Evolutionary conservation across 192 early-diverging fungal genomes (phyloP), one percentile per base, ranked within the genome.

Genomic region (Allomyces javanicus): DNA sequence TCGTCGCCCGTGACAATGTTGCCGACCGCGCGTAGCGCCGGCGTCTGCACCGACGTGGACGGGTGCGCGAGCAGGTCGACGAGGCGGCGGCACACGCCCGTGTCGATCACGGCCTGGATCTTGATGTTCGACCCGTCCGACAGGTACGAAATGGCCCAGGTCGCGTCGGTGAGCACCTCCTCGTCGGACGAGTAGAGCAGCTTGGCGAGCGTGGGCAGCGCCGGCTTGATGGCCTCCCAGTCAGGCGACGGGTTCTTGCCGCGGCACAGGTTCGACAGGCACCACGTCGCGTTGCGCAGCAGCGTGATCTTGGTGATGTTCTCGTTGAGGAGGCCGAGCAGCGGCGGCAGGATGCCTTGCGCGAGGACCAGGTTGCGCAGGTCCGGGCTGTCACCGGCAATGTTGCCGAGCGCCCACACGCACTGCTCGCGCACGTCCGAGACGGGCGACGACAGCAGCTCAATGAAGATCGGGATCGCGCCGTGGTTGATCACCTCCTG

Each of bases 1-100:
- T 99, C 96, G 72, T 99, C 92, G 65, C 96, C 96, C 24, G 96
- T 97, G 27, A 99, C 96, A 74, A 99, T 96, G 79, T 99, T 99
- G 50, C 96, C 96, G 66, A 99, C 85, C 24, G 96, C 92, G 62
- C 96, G 89, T 64, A 99, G 81, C 62, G 94, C 93, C 23, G 96
- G 96, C 26, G 94, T 99, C 76, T 96, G 93, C 66, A 99, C 96
- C 12, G 84, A 81, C 19, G 85, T 86, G 44, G 87, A 87, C 24
- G 85, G 81, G 74, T 93, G 89, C 86, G 84, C 82, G 66, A 99
- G 82, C 62, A 99, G 81, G 73, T 96, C 92, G 64, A 97, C 91
- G 24, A 99, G 81, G 45, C 93, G 89, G 61, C 91, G 82, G 76
- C 89, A 93, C 58, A 97, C 90, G 62, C 91, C 92, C 22, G 89